These are phyloP conservation scores for Antarctomyces pellizariae DNA, from an alignment of 495 filamentous ascomycete genomes.

Conservation along the genomic window DNA sequence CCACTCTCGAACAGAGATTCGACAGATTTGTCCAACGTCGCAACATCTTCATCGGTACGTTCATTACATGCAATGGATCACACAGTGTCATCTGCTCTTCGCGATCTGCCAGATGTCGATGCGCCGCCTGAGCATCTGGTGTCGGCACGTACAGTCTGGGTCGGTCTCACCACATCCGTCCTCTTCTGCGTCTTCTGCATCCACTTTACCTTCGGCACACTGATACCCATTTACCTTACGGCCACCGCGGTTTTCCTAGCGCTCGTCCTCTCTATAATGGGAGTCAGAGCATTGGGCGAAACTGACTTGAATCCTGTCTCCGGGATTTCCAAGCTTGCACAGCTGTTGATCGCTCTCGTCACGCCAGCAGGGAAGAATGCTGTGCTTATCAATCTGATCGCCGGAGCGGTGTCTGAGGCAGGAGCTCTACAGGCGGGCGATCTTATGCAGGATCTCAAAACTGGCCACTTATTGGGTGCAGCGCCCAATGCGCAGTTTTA, in stretches of 20 bases:
- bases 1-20: no score
- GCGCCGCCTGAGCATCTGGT: constrained; percentile 69
- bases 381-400: constrained; percentile 79
- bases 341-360: constrained; percentile 78
- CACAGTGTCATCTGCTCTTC: not conserved
- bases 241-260: constrained; percentile 66
- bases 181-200: constrained; percentile 59
- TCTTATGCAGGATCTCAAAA: constrained; percentile 96
- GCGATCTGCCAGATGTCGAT: constrained; percentile 23
- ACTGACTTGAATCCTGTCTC: constrained; percentile 95
- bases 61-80: no score
- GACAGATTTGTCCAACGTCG: no score
- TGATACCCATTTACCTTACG: constrained; percentile 48
- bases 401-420: constrained; percentile 71
- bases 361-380: constrained; percentile 62
- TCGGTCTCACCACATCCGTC: constrained; percentile 55
- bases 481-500: constrained; percentile 89
- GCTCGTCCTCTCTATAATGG: constrained; percentile 80
- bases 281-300: constrained; percentile 81
- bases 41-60: no score
- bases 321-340: constrained; percentile 88
- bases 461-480: constrained; percentile 78
- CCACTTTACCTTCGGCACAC: constrained; percentile 48
- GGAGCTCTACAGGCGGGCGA: constrained; percentile 91
- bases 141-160: constrained; percentile 40